Percentiles rank a stretch among this genome's conserved stretches.
Evolutionary conservation across 2,329 filamentous ascomycete genomes (phyloP).

Genomic region (Fusarium albidum): DNA sequence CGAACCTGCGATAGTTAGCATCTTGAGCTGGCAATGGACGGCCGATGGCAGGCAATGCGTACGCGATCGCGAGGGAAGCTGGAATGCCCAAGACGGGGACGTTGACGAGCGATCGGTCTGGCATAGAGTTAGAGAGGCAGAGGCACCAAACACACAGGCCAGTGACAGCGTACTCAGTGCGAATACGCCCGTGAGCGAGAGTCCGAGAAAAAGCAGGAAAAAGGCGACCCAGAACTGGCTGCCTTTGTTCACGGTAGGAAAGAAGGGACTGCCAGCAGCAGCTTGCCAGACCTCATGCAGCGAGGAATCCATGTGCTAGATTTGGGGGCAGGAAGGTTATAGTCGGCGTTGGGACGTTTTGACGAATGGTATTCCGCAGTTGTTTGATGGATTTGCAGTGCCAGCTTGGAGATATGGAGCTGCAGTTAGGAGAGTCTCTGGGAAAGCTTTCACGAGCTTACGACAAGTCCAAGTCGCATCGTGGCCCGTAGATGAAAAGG

Average conservation of each 20-base stretch:
- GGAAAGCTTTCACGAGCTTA: conserved; percentile 42
- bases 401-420: conserved; percentile 10
- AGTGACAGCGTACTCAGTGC: conserved; percentile 74
- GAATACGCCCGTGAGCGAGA: conserved; percentile 80
- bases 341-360: not conserved
- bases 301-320: conserved; percentile 75
- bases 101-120: conserved; percentile 84
- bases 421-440: conserved; percentile 32
- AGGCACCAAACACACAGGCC: not conserved
- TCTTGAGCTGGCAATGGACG: not conserved
- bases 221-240: conserved; percentile 86
- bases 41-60: conserved; percentile 49
- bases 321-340: conserved; percentile 6
- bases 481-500: conserved; percentile 45
- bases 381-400: conserved; percentile 12
- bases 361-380: not conserved
- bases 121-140: conserved; percentile 34
- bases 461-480: conserved; percentile 44
- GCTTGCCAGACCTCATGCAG: conserved; percentile 93
- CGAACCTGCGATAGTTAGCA: conserved; percentile 68
- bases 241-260: conserved; percentile 80
- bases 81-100: conserved; percentile 82
- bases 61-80: conserved; percentile 91
- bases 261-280: conserved; percentile 85
- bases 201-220: conserved; percentile 73